Percentiles rank a stretch among this genome's conserved stretches.
These are phyloP conservation scores for Styphnolobium japonicum DNA, from an alignment of 306 rosid genomes.

Conservation along the genomic window DNA sequence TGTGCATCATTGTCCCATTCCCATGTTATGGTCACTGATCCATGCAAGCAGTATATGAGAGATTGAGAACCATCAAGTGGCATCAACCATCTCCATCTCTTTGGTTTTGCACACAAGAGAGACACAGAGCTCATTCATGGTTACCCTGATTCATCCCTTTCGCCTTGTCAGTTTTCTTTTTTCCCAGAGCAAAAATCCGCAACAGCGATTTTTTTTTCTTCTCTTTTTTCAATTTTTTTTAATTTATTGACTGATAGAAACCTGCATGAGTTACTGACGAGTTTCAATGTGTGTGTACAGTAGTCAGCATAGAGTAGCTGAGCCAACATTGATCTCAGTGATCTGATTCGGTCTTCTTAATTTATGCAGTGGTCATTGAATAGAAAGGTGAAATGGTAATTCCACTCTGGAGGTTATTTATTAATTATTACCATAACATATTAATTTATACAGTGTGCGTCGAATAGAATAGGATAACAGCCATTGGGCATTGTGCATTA, in stretches of 20 bases:
- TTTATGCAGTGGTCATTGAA: conserved; percentile 1
- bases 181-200: conserved; percentile 24
- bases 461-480: conserved; percentile 28
- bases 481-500: not conserved
- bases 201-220: not conserved
- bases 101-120: not conserved
- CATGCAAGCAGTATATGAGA: conserved; percentile 34
- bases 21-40: conserved; percentile 70
- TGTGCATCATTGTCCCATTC: conserved; percentile 44
- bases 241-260: conserved; percentile 6
- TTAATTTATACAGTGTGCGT: too few species aligned
- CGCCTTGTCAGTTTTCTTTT: conserved; percentile 41
- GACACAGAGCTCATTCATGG: not conserved
- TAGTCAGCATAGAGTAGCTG: conserved; percentile 34
- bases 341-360: conserved; percentile 28
- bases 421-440: too few species aligned
- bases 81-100: conserved; percentile 19
- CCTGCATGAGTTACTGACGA: conserved; percentile 31
- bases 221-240: not conserved
- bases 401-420: too few species aligned
- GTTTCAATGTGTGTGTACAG: conserved; percentile 29
- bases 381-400: too few species aligned
- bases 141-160: conserved; percentile 47
- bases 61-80: not conserved
- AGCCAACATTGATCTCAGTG: conserved; percentile 31